Evolutionary conservation across 805 yeast species (phyloP), one percentile per base, ranked within the genome.

Genomic region (Komagataella ulmi): DNA sequence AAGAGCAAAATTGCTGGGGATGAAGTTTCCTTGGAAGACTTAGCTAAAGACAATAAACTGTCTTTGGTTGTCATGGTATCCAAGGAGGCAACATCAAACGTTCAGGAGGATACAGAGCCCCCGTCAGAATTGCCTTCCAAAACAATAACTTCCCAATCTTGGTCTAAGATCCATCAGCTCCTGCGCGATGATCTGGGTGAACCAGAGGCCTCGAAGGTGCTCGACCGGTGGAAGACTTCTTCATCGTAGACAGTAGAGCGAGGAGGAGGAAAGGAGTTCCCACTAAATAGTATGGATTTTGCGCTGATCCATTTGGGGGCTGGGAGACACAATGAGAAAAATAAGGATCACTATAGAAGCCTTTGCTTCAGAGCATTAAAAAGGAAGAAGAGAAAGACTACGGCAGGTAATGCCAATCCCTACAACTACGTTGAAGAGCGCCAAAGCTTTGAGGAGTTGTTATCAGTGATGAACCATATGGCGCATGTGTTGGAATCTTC

Each of bases 1-100:
- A 77, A 76, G 59, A 73, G 80, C 0, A 76, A 75, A 57, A 78
- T 76, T 8, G 62, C 75, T 10, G 73, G 70, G 46, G 82, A 77
- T 58, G 62, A 73, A 1, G 64, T 71, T 23, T 50, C 61, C 3
- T 54, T 75, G 24, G 54, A 24, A 1, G 54, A 54, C 10, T 23
- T 59, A 8, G 50, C 45, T 3, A 58, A 58, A 48, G 54, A 60
- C 30, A 45, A 45, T n/a, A 30, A 30, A 5, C 12, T 30, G 0
- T 30, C 40, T 10, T 30, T 30, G 40, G 40, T 30, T 8, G 40
- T 30, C 14, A 30, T 30, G 40, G 40, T 30, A 8, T 30, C 40
- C 10, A 30, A 30, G 14, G 40, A 8, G 40, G 8, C 40, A 10
- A 10, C 40, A 14, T 4, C 14, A 5, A 30, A 30, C 14, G 14